These are phyloP conservation scores for Porogramme epimiltina DNA, from an alignment of 1,284 basidiomycete genomes.

Conservation along the genomic window DNA sequence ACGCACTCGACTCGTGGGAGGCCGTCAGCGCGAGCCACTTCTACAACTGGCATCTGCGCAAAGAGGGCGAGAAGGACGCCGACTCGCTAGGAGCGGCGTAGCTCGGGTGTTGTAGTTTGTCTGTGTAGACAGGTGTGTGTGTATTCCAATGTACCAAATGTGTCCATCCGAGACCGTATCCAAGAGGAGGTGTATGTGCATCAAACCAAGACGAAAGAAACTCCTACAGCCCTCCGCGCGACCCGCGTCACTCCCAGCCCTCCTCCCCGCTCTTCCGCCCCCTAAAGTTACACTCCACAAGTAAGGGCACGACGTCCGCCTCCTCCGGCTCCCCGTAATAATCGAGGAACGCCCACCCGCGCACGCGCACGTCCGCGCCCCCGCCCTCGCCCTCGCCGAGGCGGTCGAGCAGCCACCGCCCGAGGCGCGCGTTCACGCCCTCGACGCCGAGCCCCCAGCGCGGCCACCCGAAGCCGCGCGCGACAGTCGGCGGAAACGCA, in stretches of 20 bases:
- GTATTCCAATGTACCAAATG: too few species aligned
- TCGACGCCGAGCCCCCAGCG: conserved; percentile 72
- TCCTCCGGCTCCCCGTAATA: conserved; percentile 61
- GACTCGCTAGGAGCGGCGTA: conserved; percentile 17
- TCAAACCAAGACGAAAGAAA: too few species aligned
- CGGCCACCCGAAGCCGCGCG: conserved; percentile 82
- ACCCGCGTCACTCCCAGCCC: conserved; percentile 41
- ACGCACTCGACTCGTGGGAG: conserved; percentile 68
- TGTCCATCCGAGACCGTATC: too few species aligned
- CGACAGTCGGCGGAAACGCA: conserved; percentile 72
- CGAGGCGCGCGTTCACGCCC: conserved; percentile 79
- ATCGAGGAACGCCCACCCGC: conserved; percentile 77
- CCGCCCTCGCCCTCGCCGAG: conserved; percentile 8
- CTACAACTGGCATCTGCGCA: conserved; percentile 32
- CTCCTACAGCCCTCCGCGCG: too few species aligned
- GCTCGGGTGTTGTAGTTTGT: background rate
- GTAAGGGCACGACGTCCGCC: conserved; percentile 55
- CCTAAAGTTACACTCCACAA: conserved; percentile 76
- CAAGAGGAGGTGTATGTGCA: too few species aligned
- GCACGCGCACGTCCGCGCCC: conserved; percentile 35
- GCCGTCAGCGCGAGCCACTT: conserved; percentile 26
- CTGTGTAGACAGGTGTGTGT: conserved; percentile 3
- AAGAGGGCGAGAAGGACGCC: conserved; percentile 19
- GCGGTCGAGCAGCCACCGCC: conserved; percentile 62
- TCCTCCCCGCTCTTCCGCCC: conserved; percentile 50